phyloP scores from a whole-genome alignment of 148 eudicot genomes.

The Camellia japonica region DNA sequence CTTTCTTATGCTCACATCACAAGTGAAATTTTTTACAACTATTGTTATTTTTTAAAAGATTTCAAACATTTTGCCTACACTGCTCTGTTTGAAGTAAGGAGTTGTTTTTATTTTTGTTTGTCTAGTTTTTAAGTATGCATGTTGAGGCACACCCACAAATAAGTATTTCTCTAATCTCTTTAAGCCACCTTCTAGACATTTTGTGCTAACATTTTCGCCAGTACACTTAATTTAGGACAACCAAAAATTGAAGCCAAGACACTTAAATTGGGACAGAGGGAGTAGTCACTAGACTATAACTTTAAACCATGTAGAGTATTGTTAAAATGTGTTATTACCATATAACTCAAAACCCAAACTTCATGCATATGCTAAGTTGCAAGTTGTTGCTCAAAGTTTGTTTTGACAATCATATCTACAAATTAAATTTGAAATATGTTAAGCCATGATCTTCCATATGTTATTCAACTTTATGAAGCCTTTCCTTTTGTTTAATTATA shows the following conservation, averaged over 20 bases:
- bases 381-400: background rate
- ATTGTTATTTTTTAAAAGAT: no score
- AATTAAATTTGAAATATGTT: background rate
- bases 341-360: background rate
- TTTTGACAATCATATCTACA: background rate
- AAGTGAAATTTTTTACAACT: no score
- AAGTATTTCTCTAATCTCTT: no score
- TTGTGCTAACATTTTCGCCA: no score
- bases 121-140: no score
- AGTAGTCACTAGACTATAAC: background rate
- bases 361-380: background rate
- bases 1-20: no score
- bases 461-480: background rate
- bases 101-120: no score
- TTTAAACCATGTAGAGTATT: background rate
- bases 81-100: no score
- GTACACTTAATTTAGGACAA: background rate
- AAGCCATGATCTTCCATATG: conserved; percentile 3
- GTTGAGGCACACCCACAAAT: no score
- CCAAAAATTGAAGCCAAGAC: background rate
- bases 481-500: background rate
- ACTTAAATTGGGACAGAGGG: background rate
- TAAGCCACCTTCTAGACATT: no score
- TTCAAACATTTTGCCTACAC: no score
- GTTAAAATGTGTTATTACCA: background rate